Conservation (phyloP, 345 rosid species). For the Pistacia integerrima region DNA sequence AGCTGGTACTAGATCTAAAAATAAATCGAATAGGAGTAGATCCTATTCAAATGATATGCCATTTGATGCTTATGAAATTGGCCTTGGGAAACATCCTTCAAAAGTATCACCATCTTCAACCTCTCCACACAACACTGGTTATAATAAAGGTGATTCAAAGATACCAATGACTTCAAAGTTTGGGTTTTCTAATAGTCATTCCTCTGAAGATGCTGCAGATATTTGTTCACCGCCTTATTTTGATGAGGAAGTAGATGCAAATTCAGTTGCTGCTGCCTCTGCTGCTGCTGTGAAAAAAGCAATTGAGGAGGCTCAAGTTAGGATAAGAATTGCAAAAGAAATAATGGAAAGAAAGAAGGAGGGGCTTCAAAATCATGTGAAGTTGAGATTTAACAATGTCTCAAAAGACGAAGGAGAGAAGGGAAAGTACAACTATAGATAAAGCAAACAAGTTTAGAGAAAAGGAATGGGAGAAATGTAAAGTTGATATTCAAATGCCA, state of each 20-base stretch:
- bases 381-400: conserved; percentile 35
- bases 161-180: conserved; percentile 27
- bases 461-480: conserved; percentile 27
- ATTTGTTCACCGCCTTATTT: conserved; percentile 57
- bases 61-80: conserved; percentile 43
- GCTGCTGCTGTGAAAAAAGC: conserved; percentile 89
- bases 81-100: conserved; percentile 25
- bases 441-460: conserved; percentile 41
- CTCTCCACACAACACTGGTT: conserved; percentile 21
- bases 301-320: conserved; percentile 81
- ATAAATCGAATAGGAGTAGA: conserved; percentile 32
- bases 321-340: conserved; percentile 74
- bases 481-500: conserved; percentile 29
- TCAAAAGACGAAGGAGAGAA: conserved; percentile 36
- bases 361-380: conserved; percentile 46
- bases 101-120: conserved; percentile 38
- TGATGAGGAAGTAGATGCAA: conserved; percentile 69
- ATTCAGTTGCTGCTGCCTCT: conserved; percentile 84
- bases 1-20: conserved; percentile 27
- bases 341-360: conserved; percentile 70
- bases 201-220: conserved; percentile 40
- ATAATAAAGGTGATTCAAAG: conserved; percentile 28
- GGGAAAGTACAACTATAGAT: conserved; percentile 31
- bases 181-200: conserved; percentile 36
- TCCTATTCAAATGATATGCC: conserved; percentile 41